A percentile compares a stretch with the other conserved stretches of the same genome.
Conservation (phyloP, 768 basidiomycete species). For the Pulveroboletus sp. region DNA sequence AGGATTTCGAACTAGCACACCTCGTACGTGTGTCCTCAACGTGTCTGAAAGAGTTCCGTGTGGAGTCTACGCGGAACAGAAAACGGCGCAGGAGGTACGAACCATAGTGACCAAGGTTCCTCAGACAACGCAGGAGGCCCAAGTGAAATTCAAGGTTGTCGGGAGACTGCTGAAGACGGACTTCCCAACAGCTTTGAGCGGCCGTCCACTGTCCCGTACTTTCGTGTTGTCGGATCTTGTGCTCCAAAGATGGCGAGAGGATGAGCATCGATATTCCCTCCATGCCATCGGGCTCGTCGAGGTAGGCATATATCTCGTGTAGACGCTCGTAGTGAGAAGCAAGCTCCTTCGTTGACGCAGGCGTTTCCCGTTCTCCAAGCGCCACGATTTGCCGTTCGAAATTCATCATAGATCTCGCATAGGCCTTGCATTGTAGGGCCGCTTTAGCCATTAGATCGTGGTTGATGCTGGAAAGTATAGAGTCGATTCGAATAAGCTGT, state of each 20-base stretch:
- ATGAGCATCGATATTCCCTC: constrained; percentile 91
- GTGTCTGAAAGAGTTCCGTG: constrained; percentile 57
- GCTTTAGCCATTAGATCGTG: constrained; percentile 88
- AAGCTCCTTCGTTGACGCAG: constrained; percentile 42
- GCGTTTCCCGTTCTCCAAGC: constrained; percentile 38
- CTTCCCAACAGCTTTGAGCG: constrained; percentile 99
- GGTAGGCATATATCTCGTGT: constrained; percentile 92
- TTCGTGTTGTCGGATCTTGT: constrained; percentile 97
- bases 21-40: constrained; percentile 87
- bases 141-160: constrained; percentile 86
- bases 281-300: constrained; percentile 99
- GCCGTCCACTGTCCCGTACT: constrained; percentile 96
- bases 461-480: constrained; percentile 77
- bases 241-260: constrained; percentile 83
- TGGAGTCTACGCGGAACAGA: neutral
- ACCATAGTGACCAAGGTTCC: constrained; percentile 98
- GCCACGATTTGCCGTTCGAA: constrained; percentile 80
- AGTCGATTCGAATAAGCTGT: constrained; percentile 70
- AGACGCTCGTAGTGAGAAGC: constrained; percentile 70
- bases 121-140: constrained; percentile 83
- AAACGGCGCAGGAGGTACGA: constrained; percentile 24
- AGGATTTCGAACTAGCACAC: constrained; percentile 79
- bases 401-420: constrained; percentile 90
- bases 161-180: constrained; percentile 83
- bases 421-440: constrained; percentile 91